Percentiles rank a stretch among this genome's conserved stretches.
phyloP scores from a whole-genome alignment of 192 early-diverging fungal species.

The Coemansia sp. region DNA sequence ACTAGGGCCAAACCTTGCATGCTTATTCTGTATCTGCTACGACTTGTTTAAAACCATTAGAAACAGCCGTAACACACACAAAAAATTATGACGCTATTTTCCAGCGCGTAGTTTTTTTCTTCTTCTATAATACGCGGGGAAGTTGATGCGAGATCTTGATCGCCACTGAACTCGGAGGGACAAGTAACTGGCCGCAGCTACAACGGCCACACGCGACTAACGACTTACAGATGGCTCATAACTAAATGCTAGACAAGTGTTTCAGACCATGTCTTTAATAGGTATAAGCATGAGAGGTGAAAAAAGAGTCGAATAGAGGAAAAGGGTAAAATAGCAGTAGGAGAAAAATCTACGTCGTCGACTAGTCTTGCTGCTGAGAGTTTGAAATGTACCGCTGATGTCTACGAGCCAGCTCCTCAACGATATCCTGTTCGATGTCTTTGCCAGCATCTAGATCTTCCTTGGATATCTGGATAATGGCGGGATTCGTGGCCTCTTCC shows the following conservation, averaged over 20 bases:
- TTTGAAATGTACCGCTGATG: conserved; percentile 25
- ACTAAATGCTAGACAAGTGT: conserved; percentile 6
- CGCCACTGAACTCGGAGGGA: neutral
- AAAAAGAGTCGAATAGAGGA: neutral
- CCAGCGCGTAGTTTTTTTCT: neutral
- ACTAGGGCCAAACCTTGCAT: neutral
- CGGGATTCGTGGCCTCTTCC: conserved; percentile 9
- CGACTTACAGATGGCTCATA: conserved; percentile 1
- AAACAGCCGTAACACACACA: conserved; percentile 7
- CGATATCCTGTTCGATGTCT: conserved; percentile 51
- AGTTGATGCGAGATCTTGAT: neutral
- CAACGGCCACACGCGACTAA: neutral
- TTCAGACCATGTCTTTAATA: neutral
- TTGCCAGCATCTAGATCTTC: conserved; percentile 22
- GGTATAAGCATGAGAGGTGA: neutral
- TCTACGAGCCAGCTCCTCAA: conserved; percentile 39
- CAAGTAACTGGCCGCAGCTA: neutral
- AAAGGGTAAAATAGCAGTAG: neutral
- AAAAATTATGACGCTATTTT: neutral
- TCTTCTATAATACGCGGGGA: neutral
- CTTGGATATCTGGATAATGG: conserved; percentile 34
- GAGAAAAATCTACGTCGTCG: neutral
- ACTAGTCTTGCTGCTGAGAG: neutral
- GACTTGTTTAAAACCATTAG: conserved; percentile 10
- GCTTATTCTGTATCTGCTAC: neutral